A percentile compares a stretch with the other conserved stretches of the same genome.
These are phyloP conservation scores for Alternaria ethzedia DNA, from an alignment of 2,329 filamentous ascomycete species.

Conservation along the genomic window DNA sequence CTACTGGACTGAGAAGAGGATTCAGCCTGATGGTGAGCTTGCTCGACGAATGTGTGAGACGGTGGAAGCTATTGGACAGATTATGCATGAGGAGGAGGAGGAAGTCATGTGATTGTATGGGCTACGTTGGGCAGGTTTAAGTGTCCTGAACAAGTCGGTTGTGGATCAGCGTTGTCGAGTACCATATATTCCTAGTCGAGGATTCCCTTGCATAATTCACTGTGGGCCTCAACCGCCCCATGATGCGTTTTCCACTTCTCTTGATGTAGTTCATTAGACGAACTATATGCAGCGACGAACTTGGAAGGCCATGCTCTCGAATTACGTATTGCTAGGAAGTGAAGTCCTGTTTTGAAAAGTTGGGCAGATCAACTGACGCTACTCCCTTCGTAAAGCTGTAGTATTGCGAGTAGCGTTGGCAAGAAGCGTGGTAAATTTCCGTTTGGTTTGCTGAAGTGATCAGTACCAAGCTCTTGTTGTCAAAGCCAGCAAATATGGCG, in stretches of 20 bases:
- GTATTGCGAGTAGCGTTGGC: background rate
- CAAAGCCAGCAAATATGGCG: too few relatives aligned
- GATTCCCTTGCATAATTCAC: fast-evolving
- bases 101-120: background rate
- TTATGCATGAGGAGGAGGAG: background rate
- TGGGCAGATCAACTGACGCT: background rate
- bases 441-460: background rate
- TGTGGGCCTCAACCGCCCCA: background rate
- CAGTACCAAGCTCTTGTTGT: background rate
- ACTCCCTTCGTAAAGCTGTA: too few relatives aligned
- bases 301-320: background rate
- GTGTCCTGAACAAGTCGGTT: background rate
- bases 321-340: background rate
- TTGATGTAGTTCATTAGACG: background rate
- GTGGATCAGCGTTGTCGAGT: too few relatives aligned
- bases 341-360: background rate
- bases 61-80: background rate
- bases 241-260: background rate
- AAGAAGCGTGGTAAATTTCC: background rate
- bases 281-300: background rate
- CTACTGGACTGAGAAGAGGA: background rate
- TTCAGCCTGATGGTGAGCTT: background rate
- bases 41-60: background rate
- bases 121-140: too few relatives aligned
- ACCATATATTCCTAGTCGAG: background rate